Conservation (phyloP, 371 early-diverging fungal genomes). For the Batkoa obscura region DNA sequence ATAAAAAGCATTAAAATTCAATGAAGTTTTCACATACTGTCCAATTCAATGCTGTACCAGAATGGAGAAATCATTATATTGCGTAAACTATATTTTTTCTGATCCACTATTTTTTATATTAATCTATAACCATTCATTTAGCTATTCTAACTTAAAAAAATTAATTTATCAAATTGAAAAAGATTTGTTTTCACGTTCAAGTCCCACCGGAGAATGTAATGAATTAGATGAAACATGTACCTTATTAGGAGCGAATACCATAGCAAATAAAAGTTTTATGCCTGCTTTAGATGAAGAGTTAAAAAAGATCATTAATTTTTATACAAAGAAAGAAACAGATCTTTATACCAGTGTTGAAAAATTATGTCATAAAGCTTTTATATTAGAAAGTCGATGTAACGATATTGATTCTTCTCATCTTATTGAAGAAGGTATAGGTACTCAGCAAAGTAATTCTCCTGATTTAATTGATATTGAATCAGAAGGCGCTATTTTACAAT, state of each 20-base stretch:
- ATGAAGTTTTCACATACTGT: slow-evolving; percentile 85
- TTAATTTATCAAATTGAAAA: slow-evolving; percentile 74
- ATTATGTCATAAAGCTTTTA: not conserved
- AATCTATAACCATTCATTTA: slow-evolving; percentile 8
- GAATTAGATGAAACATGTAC: slow-evolving; percentile 16
- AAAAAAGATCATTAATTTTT: slow-evolving; percentile 56
- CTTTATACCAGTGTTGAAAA: slow-evolving; percentile 38
- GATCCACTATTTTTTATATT: not conserved
- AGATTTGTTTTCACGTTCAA: slow-evolving; percentile 43
- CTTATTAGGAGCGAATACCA: slow-evolving; percentile 14
- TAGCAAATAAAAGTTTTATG: slow-evolving; percentile 34
- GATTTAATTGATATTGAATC: not conserved
- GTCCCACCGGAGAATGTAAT: slow-evolving; percentile 14
- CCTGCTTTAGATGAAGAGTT: slow-evolving; percentile 59
- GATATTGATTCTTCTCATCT: not conserved
- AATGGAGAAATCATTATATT: slow-evolving; percentile 69
- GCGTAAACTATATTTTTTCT: slow-evolving; percentile 22
- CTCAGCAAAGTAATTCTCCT: not conserved
- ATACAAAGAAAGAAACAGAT: slow-evolving; percentile 58
- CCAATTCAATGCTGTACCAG: slow-evolving; percentile 75
- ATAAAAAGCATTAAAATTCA: too few relatives aligned
- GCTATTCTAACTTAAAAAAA: slow-evolving; percentile 79
- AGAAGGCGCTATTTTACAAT: not conserved
- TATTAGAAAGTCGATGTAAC: not conserved
- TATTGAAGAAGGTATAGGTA: not conserved